Evolutionary conservation across 768 basidiomycete species (phyloP).

Genomic region (Lentinula sp.): DNA sequence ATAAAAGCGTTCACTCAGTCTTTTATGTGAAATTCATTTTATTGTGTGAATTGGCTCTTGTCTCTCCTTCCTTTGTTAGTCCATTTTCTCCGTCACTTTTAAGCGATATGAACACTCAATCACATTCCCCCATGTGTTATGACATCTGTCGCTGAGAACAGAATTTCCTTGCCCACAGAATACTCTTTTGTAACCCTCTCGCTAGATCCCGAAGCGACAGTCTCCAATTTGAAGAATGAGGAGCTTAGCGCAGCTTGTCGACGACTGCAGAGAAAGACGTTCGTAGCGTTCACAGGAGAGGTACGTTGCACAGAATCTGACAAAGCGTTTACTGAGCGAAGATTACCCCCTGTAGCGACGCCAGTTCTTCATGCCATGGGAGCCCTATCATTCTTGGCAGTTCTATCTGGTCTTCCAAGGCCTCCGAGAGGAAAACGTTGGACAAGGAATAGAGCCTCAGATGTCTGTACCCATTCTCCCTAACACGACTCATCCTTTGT

Average conservation of each 20-base stretch:
- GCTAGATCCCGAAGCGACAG: slow-evolving; percentile 5
- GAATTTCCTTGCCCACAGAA: background rate
- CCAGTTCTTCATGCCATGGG: background rate
- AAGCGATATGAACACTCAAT: no score
- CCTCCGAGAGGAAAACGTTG: background rate
- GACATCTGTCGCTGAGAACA: background rate
- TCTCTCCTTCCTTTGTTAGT: slow-evolving; percentile 2
- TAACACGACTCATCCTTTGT: slow-evolving; percentile 5
- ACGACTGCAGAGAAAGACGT: slow-evolving; percentile 4
- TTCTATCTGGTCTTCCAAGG: slow-evolving; percentile 7
- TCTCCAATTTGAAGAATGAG: background rate
- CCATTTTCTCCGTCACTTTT: background rate
- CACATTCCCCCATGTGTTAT: background rate
- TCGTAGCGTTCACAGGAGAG: background rate
- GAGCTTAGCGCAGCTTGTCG: slow-evolving; percentile 2
- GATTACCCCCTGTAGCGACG: background rate
- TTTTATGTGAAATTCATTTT: no score
- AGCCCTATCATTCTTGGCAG: background rate
- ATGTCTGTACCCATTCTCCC: slow-evolving; percentile 11
- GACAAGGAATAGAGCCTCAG: background rate
- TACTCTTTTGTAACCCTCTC: slow-evolving; percentile 4
- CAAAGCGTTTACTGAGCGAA: background rate
- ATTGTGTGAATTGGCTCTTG: slow-evolving; percentile 20
- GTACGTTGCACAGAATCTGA: background rate
- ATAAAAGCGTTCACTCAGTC: no score